phyloP scores from a whole-genome alignment of 1,139 yeast genomes.

The Sugiyamaella castrensis region DNA sequence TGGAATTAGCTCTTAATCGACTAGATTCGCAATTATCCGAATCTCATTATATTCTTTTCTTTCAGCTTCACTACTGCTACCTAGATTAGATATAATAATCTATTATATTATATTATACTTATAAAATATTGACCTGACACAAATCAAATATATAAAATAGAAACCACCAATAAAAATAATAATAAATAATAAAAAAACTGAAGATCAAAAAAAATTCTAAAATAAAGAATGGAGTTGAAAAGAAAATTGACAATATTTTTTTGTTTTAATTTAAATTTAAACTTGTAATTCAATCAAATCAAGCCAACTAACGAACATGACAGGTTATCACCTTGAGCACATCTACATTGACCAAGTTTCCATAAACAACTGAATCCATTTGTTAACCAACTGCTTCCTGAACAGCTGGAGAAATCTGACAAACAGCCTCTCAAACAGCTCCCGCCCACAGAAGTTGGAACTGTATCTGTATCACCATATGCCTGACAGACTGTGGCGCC shows the following conservation, averaged over 20 bases:
- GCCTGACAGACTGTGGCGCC: conserved; percentile 12
- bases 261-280: background rate
- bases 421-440: conserved; percentile 29
- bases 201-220: conserved; percentile 3
- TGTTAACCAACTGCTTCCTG: conserved; percentile 10
- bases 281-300: background rate
- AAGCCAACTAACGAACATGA: conserved; percentile 19
- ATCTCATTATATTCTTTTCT: no score
- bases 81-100: no score
- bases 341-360: conserved; percentile 26
- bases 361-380: conserved; percentile 22
- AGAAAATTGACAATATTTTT: conserved; percentile 5
- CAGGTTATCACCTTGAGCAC: conserved; percentile 28
- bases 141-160: background rate
- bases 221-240: conserved; percentile 4
- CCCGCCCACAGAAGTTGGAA: conserved; percentile 23
- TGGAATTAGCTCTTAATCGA: no score
- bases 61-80: no score
- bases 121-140: background rate
- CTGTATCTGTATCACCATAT: conserved; percentile 18
- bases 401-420: conserved; percentile 19
- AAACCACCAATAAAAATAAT: background rate
- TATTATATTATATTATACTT: background rate
- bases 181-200: conserved; percentile 12
- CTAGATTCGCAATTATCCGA: no score